Evolutionary conservation across 805 yeast species (phyloP).

Genomic region (Lipomyces lipofer): DNA sequence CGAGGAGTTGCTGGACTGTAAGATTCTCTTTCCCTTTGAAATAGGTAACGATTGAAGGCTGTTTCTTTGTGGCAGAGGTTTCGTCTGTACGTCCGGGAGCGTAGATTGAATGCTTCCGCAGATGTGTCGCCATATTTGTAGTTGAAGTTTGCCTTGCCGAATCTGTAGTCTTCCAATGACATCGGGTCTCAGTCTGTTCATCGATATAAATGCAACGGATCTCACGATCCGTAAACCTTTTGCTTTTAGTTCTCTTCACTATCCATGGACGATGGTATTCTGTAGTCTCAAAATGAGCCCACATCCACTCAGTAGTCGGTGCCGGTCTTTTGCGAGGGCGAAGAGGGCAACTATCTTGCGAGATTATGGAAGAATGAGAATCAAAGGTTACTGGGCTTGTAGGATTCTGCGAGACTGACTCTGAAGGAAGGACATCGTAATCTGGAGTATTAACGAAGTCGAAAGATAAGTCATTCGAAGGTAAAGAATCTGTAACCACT

Average conservation of each 20-base stretch:
- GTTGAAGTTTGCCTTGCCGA: slow-evolving; percentile 2
- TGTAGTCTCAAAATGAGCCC: neutral
- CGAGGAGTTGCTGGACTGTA: neutral
- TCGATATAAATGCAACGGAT: neutral
- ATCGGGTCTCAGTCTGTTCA: neutral
- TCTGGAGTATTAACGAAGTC: neutral
- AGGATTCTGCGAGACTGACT: neutral
- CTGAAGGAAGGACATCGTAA: neutral
- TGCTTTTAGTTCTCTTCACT: neutral
- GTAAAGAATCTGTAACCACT: neutral
- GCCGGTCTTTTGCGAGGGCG: neutral
- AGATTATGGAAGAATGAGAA: neutral
- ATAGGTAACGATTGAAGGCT: neutral
- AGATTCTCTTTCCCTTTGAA: neutral
- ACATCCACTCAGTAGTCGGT: neutral
- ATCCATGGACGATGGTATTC: neutral
- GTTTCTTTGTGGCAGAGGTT: too few relatives aligned
- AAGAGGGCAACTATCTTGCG: neutral
- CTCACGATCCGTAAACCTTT: neutral
- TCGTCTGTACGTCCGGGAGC: too few relatives aligned
- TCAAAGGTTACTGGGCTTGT: neutral
- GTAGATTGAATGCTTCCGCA: too few relatives aligned
- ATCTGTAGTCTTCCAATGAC: neutral
- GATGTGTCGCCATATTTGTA: neutral
- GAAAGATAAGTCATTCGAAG: neutral